Evolutionary conservation across 768 basidiomycete species (phyloP).

Genomic region (Lactifluus volemus): DNA sequence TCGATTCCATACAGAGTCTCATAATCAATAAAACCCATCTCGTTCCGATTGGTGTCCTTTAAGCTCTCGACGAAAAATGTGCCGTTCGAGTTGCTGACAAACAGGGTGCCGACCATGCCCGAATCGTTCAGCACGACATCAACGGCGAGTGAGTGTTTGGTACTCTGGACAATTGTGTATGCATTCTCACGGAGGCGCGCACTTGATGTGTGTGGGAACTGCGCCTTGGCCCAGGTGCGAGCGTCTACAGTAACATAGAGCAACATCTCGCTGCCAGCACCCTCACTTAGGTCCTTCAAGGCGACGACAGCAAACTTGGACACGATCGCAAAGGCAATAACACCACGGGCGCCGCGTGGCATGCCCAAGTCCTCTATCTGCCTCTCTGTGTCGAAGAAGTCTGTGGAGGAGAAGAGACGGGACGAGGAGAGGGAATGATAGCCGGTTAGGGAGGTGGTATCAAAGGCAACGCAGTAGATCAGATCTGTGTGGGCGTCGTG

Average conservation of each 20-base stretch:
- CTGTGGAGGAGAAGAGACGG: constrained; percentile 73
- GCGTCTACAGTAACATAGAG: constrained; percentile 85
- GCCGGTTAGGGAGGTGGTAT: constrained; percentile 39
- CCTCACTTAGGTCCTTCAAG: constrained; percentile 54
- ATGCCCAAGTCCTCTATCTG: constrained; percentile 82
- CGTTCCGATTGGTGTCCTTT: constrained; percentile 87
- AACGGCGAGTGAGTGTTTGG: constrained; percentile 86
- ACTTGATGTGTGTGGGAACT: constrained; percentile 85
- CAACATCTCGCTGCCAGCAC: constrained; percentile 60
- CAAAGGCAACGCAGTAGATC: constrained; percentile 87
- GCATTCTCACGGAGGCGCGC: constrained; percentile 80
- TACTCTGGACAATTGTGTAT: constrained; percentile 93
- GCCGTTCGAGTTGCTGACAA: constrained; percentile 93
- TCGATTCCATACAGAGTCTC: constrained; percentile 82
- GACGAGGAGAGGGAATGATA: constrained; percentile 46
- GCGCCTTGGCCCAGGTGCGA: constrained; percentile 75
- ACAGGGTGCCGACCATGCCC: constrained; percentile 74
- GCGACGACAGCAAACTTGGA: constrained; percentile 91
- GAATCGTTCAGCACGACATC: constrained; percentile 77
- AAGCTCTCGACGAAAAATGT: constrained; percentile 91
- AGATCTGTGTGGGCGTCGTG: constrained; percentile 65
- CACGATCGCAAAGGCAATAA: constrained; percentile 90
- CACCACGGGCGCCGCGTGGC: constrained; percentile 74
- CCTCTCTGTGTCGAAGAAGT: constrained; percentile 65
- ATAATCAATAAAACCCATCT: constrained; percentile 84